phyloP scores from a whole-genome alignment of 1,139 yeast genomes.

The Wickerhamomyces sp. region DNA sequence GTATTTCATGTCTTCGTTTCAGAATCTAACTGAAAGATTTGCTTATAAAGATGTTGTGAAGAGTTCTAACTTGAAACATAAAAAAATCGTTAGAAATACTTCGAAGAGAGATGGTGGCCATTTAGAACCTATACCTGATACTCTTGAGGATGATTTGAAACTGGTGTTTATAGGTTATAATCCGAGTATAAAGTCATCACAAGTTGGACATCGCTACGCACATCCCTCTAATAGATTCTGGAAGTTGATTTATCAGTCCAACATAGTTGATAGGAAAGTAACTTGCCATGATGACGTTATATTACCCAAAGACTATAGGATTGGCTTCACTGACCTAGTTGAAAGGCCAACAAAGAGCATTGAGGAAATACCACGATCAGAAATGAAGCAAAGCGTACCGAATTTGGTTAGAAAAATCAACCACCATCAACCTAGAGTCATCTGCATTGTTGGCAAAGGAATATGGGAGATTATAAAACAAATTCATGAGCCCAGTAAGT shows the following conservation, averaged over 20 bases:
- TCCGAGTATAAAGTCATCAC: constrained; percentile 66
- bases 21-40: no score
- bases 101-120: no score
- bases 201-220: constrained; percentile 68
- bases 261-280: constrained; percentile 34
- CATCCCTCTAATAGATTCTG: constrained; percentile 69
- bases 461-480: constrained; percentile 59
- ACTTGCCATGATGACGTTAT: constrained; percentile 41
- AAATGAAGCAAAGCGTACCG: constrained; percentile 55
- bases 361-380: constrained; percentile 46
- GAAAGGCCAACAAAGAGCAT: constrained; percentile 61
- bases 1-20: no score
- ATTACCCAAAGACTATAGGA: constrained; percentile 35
- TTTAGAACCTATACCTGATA: constrained; percentile 20
- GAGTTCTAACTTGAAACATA: no score
- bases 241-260: constrained; percentile 56
- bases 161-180: constrained; percentile 69
- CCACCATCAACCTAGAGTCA: constrained; percentile 33
- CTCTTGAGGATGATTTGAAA: constrained; percentile 20
- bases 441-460: constrained; percentile 71
- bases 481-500: constrained; percentile 28
- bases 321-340: constrained; percentile 74
- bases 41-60: no score
- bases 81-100: no score
- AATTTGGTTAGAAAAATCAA: constrained; percentile 44